These are phyloP conservation scores for Solanum gracilifrons DNA, from an alignment of 257 asterid genomes.

Conservation along the genomic window DNA sequence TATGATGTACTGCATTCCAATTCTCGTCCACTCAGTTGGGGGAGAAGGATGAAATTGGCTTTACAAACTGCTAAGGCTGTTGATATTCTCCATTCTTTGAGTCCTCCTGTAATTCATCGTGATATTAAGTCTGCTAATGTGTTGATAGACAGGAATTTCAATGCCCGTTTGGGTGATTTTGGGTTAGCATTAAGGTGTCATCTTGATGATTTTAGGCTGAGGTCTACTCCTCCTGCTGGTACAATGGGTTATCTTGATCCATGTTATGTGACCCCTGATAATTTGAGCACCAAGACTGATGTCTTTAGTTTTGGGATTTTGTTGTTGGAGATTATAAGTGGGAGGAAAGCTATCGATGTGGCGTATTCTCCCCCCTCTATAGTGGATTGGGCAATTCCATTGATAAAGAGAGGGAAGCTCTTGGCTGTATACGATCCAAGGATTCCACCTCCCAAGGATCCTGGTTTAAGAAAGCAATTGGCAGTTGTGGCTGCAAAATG, in stretches of 20 bases:
- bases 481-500: slow-evolving; percentile 77
- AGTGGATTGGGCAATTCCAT: slow-evolving; percentile 84
- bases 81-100: slow-evolving; percentile 47
- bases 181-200: slow-evolving; percentile 68
- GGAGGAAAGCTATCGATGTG: slow-evolving; percentile 81
- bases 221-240: slow-evolving; percentile 89
- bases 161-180: slow-evolving; percentile 78
- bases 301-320: slow-evolving; percentile 76
- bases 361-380: slow-evolving; percentile 64
- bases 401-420: slow-evolving; percentile 67
- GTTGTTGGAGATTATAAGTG: slow-evolving; percentile 79
- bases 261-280: slow-evolving; percentile 67
- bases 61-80: slow-evolving; percentile 65
- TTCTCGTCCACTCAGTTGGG: slow-evolving; percentile 62
- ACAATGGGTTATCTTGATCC: slow-evolving; percentile 96
- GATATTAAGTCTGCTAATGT: slow-evolving; percentile 82
- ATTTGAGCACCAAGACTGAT: slow-evolving; percentile 64
- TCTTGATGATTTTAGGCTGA: slow-evolving; percentile 47
- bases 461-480: slow-evolving; percentile 52
- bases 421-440: slow-evolving; percentile 54
- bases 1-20: slow-evolving; percentile 58
- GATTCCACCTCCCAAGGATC: slow-evolving; percentile 50
- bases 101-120: slow-evolving; percentile 68
- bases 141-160: slow-evolving; percentile 54
- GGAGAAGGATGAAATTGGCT: slow-evolving; percentile 59